phyloP scores from a whole-genome alignment of 768 basidiomycete genomes.

The Leccinum fibrillosum region DNA sequence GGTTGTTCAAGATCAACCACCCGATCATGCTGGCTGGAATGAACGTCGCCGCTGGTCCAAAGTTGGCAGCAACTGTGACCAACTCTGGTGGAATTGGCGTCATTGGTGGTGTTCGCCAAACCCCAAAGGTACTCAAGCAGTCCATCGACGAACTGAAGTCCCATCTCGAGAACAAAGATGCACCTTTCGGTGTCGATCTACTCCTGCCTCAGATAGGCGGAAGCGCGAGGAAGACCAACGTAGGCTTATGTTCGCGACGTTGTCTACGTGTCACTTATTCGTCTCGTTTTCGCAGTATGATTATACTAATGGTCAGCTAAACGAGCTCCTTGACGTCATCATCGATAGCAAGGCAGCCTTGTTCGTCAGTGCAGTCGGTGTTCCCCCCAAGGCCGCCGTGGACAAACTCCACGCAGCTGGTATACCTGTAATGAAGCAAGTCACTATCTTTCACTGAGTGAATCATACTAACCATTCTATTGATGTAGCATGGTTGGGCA shows the following conservation, averaged over 20 bases:
- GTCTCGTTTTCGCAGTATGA: constrained; percentile 42
- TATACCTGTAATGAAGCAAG: constrained; percentile 85
- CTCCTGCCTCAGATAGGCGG: constrained; percentile 82
- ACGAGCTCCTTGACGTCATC: constrained; percentile 75
- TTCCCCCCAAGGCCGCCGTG: constrained; percentile 79
- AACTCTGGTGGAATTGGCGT: constrained; percentile 88
- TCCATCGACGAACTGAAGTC: constrained; percentile 72
- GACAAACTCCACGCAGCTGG: constrained; percentile 77
- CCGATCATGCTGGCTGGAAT: constrained; percentile 82
- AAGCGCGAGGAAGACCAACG: constrained; percentile 80
- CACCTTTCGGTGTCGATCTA: constrained; percentile 81
- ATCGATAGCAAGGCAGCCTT: constrained; percentile 68
- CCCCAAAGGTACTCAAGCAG: constrained; percentile 64
- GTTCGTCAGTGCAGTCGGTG: constrained; percentile 83
- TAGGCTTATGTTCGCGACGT: constrained; percentile 17
- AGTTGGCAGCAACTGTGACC: constrained; percentile 85
- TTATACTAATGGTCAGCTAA: constrained; percentile 76
- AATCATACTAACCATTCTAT: background rate
- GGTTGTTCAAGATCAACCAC: constrained; percentile 73
- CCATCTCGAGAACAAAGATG: constrained; percentile 68
- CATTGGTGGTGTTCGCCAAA: constrained; percentile 79
- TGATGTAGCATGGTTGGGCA: constrained; percentile 73
- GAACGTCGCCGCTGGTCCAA: constrained; percentile 86
- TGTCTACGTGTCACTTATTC: background rate
- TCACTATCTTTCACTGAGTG: background rate